Evolutionary conservation across 805 yeast species (phyloP).

Genomic region (Monosporozyma aquatica): DNA sequence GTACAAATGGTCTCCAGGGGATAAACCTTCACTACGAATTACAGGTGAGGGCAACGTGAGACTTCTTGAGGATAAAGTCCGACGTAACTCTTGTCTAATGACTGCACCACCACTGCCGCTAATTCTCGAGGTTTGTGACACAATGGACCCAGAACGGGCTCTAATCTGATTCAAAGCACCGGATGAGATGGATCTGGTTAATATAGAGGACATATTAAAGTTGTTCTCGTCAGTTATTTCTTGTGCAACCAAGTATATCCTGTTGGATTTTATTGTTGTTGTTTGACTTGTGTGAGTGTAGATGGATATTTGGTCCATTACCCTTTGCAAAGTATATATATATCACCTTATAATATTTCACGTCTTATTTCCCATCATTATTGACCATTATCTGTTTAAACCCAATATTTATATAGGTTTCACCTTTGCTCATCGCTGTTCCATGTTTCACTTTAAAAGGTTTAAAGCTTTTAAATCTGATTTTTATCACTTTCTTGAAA

Average conservation of each 20-base stretch:
- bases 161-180: slow-evolving; percentile 4
- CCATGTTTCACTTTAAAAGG: not conserved
- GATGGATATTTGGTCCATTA: slow-evolving; percentile 17
- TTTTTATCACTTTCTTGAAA: not conserved
- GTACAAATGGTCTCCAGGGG: not conserved
- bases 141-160: slow-evolving; percentile 2
- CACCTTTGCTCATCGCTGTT: too few species aligned
- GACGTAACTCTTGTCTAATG: not conserved
- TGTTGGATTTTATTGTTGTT: too few species aligned
- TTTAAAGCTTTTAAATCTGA: not conserved
- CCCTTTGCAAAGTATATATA: not conserved
- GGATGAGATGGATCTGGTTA: slow-evolving; percentile 6
- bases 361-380: slow-evolving; percentile 2
- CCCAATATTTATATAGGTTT: too few species aligned
- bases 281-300: slow-evolving; percentile 11
- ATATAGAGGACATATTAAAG: too few species aligned
- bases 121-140: not conserved
- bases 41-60: not conserved
- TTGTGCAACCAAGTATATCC: not conserved
- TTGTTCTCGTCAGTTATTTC: not conserved
- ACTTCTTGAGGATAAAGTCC: slow-evolving; percentile 1
- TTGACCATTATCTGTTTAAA: too few species aligned
- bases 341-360: not conserved
- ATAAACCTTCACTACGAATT: not conserved
- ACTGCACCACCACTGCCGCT: not conserved